Evolutionary conservation across 305 asterid species (phyloP), one percentile per base, ranked within the genome.

Genomic region (Fraxinus sp.): DNA sequence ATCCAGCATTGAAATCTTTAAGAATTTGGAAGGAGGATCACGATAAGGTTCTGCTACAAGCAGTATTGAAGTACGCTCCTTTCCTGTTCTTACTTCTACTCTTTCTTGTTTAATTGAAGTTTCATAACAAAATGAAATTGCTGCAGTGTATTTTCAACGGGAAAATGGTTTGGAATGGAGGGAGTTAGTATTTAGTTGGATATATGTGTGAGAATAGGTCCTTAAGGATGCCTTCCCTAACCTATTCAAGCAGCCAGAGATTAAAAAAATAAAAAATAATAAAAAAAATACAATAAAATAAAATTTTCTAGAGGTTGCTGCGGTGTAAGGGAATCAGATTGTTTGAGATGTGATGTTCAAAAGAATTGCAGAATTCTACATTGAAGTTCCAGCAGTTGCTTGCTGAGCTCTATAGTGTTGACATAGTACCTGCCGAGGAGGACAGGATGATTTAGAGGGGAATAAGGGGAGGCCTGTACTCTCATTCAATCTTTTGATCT

Each of bases 21-120:
- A 91, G 89, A 87, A 39, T 91, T 82, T 96, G 99, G 98, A 96
- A 92, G 87, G 97, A 90, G 86, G 91, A 90, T 75, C 98, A 96
- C 59, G 99, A 95, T 78, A 85, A 89, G 84, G 57, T 92, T 49
- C 91, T 96, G 75, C 92, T 96, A 86, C 92, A 86, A 85, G 98
- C 98, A 73, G 95, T 95, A 64, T 83, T 91, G 90, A 96, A 91
- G 99, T 94, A 92, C 35, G 77, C 70, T 78, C 66, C 76, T 70
- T 22, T 80, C 26, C 85, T 62, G 77, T 59, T 36, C 84, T 43
- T 57, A 18, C 11, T 57, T 1, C 68, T 57, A 18, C 68, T 57
- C 62, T 16, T 16, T 57, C 28, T 57, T 72, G 59, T 78, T 62
- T 18, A 83, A 68, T 70, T 80, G 77, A 32, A 46, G 80, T 73